phyloP scores from a whole-genome alignment of 2,329 filamentous ascomycete species.

The Pseudocercospora macadamiae region DNA sequence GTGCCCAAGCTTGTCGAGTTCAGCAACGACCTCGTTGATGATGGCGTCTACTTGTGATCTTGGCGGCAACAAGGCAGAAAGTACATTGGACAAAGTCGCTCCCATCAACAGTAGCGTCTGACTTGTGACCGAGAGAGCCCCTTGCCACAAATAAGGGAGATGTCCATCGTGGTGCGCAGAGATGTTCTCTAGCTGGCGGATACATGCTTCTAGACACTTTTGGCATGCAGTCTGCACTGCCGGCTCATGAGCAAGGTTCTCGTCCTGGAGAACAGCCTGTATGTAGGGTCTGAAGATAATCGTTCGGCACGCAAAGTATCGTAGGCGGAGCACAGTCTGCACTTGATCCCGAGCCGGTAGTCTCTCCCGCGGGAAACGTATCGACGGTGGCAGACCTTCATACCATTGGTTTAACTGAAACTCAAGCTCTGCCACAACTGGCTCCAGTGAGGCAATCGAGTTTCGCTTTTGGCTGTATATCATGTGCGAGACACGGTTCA shows the following conservation, averaged over 20 bases:
- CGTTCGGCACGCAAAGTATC: conserved; percentile 83
- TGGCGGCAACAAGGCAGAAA: conserved; percentile 66
- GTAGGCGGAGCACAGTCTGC: conserved; percentile 75
- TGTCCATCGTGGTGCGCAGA: conserved; percentile 79
- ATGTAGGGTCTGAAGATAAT: conserved; percentile 87
- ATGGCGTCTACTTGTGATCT: conserved; percentile 68
- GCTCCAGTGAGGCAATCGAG: conserved; percentile 73
- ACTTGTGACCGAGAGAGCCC: conserved; percentile 78
- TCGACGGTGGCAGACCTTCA: conserved; percentile 71
- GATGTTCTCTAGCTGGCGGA: conserved; percentile 79
- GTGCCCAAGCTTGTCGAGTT: conserved; percentile 73
- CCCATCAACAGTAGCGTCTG: conserved; percentile 84
- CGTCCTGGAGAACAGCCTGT: conserved; percentile 76
- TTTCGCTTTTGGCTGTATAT: conserved; percentile 53
- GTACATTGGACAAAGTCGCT: conserved; percentile 75
- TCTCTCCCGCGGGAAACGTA: conserved; percentile 76
- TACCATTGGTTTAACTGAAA: conserved; percentile 86
- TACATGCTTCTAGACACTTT: conserved; percentile 78
- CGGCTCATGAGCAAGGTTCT: conserved; percentile 70
- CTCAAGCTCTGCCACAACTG: conserved; percentile 77
- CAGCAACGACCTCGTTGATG: conserved; percentile 74
- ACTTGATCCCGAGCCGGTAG: conserved; percentile 70
- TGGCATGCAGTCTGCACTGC: conserved; percentile 76
- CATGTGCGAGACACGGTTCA: conserved; percentile 46
- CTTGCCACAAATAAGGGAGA: conserved; percentile 85